phyloP scores from a whole-genome alignment of 2,329 filamentous ascomycete species.

The Botrytis byssoidea region DNA sequence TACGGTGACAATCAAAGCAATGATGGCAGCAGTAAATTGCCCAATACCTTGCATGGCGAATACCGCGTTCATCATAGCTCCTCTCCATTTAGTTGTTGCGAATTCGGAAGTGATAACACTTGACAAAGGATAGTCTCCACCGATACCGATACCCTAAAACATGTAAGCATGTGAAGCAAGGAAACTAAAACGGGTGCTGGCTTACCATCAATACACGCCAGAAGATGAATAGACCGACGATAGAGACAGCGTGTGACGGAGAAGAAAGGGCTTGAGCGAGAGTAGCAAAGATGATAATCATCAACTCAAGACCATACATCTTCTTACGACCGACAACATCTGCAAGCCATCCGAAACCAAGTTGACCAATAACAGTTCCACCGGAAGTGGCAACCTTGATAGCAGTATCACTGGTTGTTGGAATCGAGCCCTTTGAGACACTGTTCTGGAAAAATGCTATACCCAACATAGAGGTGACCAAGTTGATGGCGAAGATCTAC shows the following conservation, averaged over 20 bases:
- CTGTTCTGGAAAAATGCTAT: conserved; percentile 34
- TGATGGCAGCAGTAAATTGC: conserved; percentile 71
- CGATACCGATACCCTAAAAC: conserved; percentile 58
- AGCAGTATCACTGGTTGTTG: conserved; percentile 68
- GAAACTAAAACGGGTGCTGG: too few species aligned
- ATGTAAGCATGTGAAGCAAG: conserved; percentile 37
- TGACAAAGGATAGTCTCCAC: conserved; percentile 78
- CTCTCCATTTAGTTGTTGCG: conserved; percentile 79
- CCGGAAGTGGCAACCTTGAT: conserved; percentile 84
- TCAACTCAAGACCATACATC: conserved; percentile 77
- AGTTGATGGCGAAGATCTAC: conserved; percentile 38
- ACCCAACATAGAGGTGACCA: conserved; percentile 37
- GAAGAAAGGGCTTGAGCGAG: conserved; percentile 68
- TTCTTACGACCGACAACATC: conserved; percentile 75
- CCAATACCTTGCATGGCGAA: conserved; percentile 88
- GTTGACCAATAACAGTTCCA: conserved; percentile 79
- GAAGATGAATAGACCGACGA: conserved; percentile 70
- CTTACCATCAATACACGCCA: conserved; percentile 72
- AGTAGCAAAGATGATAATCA: conserved; percentile 77
- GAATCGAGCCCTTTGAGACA: conserved; percentile 53
- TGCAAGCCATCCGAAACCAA: conserved; percentile 75
- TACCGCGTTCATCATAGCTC: conserved; percentile 83
- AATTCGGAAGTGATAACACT: conserved; percentile 87
- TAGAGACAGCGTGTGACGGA: conserved; percentile 59
- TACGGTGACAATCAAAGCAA: conserved; percentile 71